Evolutionary conservation across 192 early-diverging fungal species (phyloP), one percentile per base, ranked within the genome.

Genomic region (Obelidium mucronatum): DNA sequence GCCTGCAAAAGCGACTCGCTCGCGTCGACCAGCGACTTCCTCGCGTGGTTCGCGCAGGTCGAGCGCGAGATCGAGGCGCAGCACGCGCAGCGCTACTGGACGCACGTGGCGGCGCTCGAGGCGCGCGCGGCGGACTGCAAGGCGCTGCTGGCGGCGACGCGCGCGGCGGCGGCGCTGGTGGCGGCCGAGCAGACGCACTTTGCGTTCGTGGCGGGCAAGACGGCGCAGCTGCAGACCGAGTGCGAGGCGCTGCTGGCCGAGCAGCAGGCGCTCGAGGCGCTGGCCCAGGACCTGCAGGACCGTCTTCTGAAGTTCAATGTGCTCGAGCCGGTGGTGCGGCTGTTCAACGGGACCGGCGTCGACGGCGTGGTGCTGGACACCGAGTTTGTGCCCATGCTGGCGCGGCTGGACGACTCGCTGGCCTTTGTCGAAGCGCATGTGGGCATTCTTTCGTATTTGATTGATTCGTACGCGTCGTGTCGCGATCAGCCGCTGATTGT

Each of bases 1-100:
- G 8, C 42, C n/a, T n/a, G 40, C 55, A 22, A 0, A 37, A 24
- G 24, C 8, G 15, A 54, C n/a, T 8, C 80, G 1, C 92, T 99
- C 52, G 92, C 96, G 58, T 97, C 91, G 1, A 91, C 93, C 0
- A 93, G 95, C 34, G 91, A 98, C 84, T 99, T 99, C 69, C 89
- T 98, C 66, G 91, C 94, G 72, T 99, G 97, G 97, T 97, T 96
- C 82, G 85, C 93, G 22, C 73, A 61, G 17, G 88, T 94, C 6
- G 95, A 98, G 78, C 74, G 82, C 37, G 89, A 92, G 51, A 92
- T 97, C 90, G 94, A 95, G 64, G 84, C 91, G 65, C 94, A 93
- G 68, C 93, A 93, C 73, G 95, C 95, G 73, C 93, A 94, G 73
- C 84, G 90, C 2, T 95, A 96, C 68, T 37, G 92, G 63, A 83